Evolutionary conservation across 2,329 filamentous ascomycete genomes (phyloP).

Genomic region (Hypoxylon sp.): DNA sequence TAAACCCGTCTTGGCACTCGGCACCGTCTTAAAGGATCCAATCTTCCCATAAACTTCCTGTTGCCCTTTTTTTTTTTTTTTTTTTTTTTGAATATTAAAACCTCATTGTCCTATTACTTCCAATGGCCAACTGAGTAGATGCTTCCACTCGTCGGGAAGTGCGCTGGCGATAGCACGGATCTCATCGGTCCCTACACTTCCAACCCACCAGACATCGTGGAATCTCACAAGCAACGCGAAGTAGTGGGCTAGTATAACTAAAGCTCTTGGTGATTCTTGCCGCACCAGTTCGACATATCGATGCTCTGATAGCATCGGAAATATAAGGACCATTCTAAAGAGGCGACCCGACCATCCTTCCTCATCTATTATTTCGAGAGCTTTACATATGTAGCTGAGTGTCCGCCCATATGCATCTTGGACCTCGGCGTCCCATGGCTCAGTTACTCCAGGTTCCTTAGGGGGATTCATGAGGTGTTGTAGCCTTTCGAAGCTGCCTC

Average conservation of each 20-base stretch:
- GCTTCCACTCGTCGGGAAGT: constrained; percentile 36
- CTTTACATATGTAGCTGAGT: constrained; percentile 28
- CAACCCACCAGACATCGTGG: constrained; percentile 59
- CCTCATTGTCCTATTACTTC: constrained; percentile 26
- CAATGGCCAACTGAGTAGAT: constrained; percentile 36
- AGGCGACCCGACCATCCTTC: constrained; percentile 20
- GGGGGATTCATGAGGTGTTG: constrained; percentile 33
- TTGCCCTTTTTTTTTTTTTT: too few relatives aligned
- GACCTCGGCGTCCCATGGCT: constrained; percentile 40
- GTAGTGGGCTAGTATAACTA: constrained; percentile 66
- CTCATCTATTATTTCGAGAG: constrained; percentile 26
- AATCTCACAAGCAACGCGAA: constrained; percentile 63
- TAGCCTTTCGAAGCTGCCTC: constrained; percentile 19
- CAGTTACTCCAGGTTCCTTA: constrained; percentile 13
- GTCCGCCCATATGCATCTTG: constrained; percentile 32
- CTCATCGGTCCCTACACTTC: constrained; percentile 47
- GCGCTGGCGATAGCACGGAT: constrained; percentile 48
- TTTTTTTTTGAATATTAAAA: constrained; percentile 2
- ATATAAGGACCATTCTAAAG: constrained; percentile 35
- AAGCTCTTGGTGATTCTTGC: constrained; percentile 47
- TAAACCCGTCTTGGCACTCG: constrained; percentile 8
- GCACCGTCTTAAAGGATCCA: constrained; percentile 4
- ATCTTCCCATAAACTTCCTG: constrained; percentile 3
- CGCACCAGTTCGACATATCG: constrained; percentile 37
- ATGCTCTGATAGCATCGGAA: constrained; percentile 39